Evolutionary conservation across 352 stramenopile genomes (phyloP), one percentile per base, ranked within the genome.

Genomic region (Pythium diclinum): DNA sequence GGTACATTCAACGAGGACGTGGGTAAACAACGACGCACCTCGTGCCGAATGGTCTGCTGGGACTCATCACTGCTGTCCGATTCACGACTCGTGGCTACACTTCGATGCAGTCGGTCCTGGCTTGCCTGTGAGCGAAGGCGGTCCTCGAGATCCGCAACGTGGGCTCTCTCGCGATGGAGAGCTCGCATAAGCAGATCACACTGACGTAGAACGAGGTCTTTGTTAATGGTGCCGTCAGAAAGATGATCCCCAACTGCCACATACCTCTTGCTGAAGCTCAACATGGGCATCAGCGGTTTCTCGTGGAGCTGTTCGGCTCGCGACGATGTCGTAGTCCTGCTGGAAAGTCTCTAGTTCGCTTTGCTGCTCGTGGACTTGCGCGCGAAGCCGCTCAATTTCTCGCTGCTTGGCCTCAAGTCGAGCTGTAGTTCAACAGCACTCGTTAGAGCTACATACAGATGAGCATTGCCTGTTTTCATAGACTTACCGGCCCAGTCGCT

Each of bases 311-410:
- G 63, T 65, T 16, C 65, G 53, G 11, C 56, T 56, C 11, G 55
- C 55, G 9, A 73, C 60, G 34, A 68, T 47, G 46, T 73, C 66
- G 49, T 73, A 73, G 36, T 73, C 66, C 52, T 65, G 60, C 46
- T 73, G 66, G 30, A 68, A 73, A 46, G 87, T 86, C 30, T 92
- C 83, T 21, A 92, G 72, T 33, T 61, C 60, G 17, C 75, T 36
- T 40, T 91, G 83, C 55, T 91, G 83, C 4, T 81, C 71, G 49
- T 74, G 79, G 57, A 91, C 85, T 51, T 92, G 81, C 14, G 75
- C 68, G 3, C 71, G 69, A 17, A 77, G 61, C 13, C 69, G 60
- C n/a, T 75, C 66, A 3, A 90, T 64, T 14, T 83, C 75, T 28
- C 68, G 48, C 30, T 80, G 69, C 71, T 81, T 82, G 11, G 65